A percentile compares a stretch with the other conserved stretches of the same genome.
Conservation (phyloP, 805 yeast genomes). For the Suhomyces sp. region DNA sequence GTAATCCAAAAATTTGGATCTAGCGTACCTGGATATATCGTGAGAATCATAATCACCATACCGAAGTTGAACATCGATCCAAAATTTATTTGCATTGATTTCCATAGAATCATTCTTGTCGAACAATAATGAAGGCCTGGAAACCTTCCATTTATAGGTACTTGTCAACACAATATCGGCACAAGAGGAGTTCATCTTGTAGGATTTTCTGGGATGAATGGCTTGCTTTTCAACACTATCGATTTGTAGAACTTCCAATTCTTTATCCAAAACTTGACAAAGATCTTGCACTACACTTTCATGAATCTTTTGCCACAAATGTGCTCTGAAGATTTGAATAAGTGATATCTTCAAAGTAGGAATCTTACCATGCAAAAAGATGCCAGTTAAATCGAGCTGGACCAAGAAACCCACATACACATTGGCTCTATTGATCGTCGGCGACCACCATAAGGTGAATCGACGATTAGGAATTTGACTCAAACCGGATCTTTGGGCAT, state of each 20-base stretch:
- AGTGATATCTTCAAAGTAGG: constrained; percentile 95
- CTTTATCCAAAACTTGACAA: constrained; percentile 88
- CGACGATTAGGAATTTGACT: constrained; percentile 97
- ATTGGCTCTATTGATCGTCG: constrained; percentile 96
- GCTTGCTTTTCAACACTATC: constrained; percentile 87
- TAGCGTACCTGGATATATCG: constrained; percentile 88
- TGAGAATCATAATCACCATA: constrained; percentile 98
- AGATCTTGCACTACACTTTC: constrained; percentile 92
- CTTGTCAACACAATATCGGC: constrained; percentile 85
- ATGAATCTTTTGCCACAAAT: constrained; percentile 98
- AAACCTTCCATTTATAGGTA: constrained; percentile 77
- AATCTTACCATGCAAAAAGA: constrained; percentile 94
- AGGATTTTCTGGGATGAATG: constrained; percentile 95
- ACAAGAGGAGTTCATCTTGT: constrained; percentile 92
- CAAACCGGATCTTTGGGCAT: constrained; percentile 96
- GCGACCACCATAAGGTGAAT: constrained; percentile 99
- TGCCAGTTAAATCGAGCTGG: constrained; percentile 94
- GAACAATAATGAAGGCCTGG: constrained; percentile 75
- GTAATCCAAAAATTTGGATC: constrained; percentile 91
- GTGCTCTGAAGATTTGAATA: constrained; percentile 96
- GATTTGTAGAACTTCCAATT: constrained; percentile 76
- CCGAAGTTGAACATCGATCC: constrained; percentile 93
- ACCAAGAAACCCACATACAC: constrained; percentile 97
- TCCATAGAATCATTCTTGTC: constrained; percentile 67
- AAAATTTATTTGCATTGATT: constrained; percentile 65